Conservation (phyloP, 768 basidiomycete genomes). For the Chalciporus sphaerocephalus region DNA sequence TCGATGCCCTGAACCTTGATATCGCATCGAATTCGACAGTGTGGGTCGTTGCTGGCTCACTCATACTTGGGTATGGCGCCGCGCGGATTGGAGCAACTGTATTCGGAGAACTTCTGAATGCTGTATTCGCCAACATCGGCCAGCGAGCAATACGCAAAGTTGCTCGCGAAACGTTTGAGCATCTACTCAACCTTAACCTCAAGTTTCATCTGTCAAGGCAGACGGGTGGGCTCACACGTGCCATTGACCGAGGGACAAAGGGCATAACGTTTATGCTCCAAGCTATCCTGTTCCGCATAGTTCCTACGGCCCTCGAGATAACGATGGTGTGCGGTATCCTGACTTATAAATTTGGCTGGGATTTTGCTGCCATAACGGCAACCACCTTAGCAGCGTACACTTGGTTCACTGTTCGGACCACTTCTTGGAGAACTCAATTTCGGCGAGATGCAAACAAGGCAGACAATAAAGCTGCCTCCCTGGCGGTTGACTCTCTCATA, state of each 20-base stretch:
- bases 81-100: slow-evolving; percentile 88
- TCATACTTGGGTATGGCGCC: slow-evolving; percentile 87
- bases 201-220: slow-evolving; percentile 90
- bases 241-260: slow-evolving; percentile 97
- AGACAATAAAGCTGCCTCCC: slow-evolving; percentile 92
- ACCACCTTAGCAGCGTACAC: slow-evolving; percentile 86
- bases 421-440: slow-evolving; percentile 93
- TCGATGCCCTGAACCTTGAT: slow-evolving; percentile 86
- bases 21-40: slow-evolving; percentile 72
- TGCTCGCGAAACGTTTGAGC: slow-evolving; percentile 92
- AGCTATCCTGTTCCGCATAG: slow-evolving; percentile 90
- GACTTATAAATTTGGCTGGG: slow-evolving; percentile 96
- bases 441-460: slow-evolving; percentile 93
- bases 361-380: slow-evolving; percentile 89
- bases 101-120: slow-evolving; percentile 89
- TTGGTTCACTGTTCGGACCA: slow-evolving; percentile 96
- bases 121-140: slow-evolving; percentile 93
- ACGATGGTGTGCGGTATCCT: slow-evolving; percentile 96
- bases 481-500: slow-evolving; percentile 92
- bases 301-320: slow-evolving; percentile 94
- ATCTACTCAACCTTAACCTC: slow-evolving; percentile 85
- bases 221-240: slow-evolving; percentile 92
- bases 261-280: slow-evolving; percentile 95
- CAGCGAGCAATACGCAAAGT: slow-evolving; percentile 93
- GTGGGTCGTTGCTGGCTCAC: slow-evolving; percentile 87